These are phyloP conservation scores for Fragaria nilgerrensis DNA, from an alignment of 306 rosid species.

Conservation along the genomic window DNA sequence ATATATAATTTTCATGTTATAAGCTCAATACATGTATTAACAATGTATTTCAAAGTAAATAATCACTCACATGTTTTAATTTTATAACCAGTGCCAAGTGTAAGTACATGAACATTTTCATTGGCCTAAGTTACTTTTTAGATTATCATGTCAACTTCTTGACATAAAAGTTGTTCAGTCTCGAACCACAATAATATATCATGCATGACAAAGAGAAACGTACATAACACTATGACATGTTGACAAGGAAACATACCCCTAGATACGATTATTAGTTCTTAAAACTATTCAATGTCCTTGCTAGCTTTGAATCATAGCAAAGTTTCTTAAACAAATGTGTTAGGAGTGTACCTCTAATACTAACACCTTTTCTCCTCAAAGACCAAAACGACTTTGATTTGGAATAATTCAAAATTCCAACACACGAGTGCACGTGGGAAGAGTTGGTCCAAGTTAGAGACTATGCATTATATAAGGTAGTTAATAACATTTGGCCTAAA, in stretches of 20 bases:
- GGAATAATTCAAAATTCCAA: constrained; percentile 32
- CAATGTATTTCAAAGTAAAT: too few relatives aligned
- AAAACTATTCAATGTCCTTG: constrained; percentile 2
- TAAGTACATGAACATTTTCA: not conserved
- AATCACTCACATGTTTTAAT: not conserved
- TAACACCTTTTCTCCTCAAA: not conserved
- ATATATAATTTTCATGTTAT: too few relatives aligned
- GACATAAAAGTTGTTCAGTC: not conserved
- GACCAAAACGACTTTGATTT: constrained; percentile 13
- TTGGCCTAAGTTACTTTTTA: too few relatives aligned
- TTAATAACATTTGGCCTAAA: constrained; percentile 20
- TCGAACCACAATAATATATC: not conserved
- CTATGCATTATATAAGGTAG: too few relatives aligned
- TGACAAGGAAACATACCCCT: not conserved
- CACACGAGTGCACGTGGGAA: constrained; percentile 30
- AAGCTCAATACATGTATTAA: too few relatives aligned
- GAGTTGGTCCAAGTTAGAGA: constrained; percentile 11
- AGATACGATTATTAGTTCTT: not conserved
- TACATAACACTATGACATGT: not conserved
- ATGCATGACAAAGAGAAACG: not conserved
- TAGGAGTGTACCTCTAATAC: not conserved
- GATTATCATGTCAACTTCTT: not conserved
- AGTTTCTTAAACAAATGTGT: not conserved
- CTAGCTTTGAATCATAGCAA: not conserved
- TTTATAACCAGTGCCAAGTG: not conserved